Conservation (phyloP, 1,284 basidiomycete species). For the Athelia psychrophila region DNA sequence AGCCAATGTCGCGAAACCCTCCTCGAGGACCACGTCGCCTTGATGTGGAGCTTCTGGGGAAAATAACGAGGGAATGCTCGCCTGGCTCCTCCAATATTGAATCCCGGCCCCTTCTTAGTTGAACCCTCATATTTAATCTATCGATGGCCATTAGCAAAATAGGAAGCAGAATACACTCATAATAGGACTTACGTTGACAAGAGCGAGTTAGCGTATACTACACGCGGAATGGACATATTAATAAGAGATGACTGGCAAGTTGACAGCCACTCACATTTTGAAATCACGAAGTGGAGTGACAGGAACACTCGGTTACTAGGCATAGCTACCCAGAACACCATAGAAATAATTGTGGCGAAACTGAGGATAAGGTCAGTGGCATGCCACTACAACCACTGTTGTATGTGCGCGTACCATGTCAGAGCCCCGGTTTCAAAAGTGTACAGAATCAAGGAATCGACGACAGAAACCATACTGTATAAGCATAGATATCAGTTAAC, state of each 20-base stretch:
- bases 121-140: neutral
- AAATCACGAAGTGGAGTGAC: constrained; percentile 49
- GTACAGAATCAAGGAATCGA: constrained; percentile 49
- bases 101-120: neutral
- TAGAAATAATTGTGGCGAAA: constrained; percentile 30
- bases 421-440: constrained; percentile 51
- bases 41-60: neutral
- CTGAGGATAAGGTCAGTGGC: constrained; percentile 20
- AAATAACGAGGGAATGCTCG: neutral
- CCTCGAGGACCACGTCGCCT: neutral
- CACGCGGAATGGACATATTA: neutral
- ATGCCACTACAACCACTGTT: neutral
- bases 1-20: no score
- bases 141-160: neutral
- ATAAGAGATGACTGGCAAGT: neutral
- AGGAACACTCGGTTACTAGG: constrained; percentile 44
- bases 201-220: constrained; percentile 1
- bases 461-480: constrained; percentile 43
- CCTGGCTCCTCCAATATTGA: neutral
- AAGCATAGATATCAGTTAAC: neutral
- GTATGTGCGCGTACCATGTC: constrained; percentile 34
- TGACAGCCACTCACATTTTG: constrained; percentile 37
- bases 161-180: neutral
- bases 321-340: constrained; percentile 48
- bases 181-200: neutral